phyloP scores from a whole-genome alignment of 371 early-diverging fungal species.

The Mortierella sp. region DNA sequence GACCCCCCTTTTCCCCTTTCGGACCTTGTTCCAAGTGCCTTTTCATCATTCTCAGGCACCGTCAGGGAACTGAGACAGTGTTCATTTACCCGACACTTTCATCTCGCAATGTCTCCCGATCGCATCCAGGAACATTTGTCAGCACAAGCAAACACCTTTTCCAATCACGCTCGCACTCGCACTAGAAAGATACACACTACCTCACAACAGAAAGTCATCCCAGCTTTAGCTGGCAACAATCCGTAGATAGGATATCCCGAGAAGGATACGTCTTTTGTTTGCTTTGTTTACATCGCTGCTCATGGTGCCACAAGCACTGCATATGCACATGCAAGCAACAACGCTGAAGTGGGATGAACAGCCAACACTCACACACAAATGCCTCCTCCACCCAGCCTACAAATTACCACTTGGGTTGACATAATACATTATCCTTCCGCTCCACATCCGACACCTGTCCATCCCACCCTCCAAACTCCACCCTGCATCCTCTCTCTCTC shows the following conservation, averaged over 20 bases:
- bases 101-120: slow-evolving; percentile 3
- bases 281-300: not conserved
- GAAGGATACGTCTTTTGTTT: not conserved
- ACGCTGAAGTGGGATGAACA: not conserved
- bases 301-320: slow-evolving; percentile 4
- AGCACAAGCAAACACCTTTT: no score
- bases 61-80: not conserved
- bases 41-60: not conserved
- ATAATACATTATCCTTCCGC: not conserved
- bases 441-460: not conserved
- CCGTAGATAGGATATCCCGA: slow-evolving; percentile 8
- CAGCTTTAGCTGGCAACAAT: not conserved
- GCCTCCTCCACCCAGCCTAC: not conserved
- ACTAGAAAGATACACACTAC: not conserved
- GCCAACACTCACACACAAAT: not conserved
- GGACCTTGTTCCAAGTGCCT: no score
- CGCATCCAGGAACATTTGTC: not conserved
- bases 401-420: not conserved
- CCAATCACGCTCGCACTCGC: not conserved
- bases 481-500: not conserved
- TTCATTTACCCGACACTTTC: not conserved
- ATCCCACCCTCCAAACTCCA: not conserved
- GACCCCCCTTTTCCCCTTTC: no score
- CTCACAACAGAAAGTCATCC: not conserved
- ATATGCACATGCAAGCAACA: not conserved